Conservation (phyloP, 2,329 filamentous ascomycete genomes). For the Harringtonia aguacate region DNA sequence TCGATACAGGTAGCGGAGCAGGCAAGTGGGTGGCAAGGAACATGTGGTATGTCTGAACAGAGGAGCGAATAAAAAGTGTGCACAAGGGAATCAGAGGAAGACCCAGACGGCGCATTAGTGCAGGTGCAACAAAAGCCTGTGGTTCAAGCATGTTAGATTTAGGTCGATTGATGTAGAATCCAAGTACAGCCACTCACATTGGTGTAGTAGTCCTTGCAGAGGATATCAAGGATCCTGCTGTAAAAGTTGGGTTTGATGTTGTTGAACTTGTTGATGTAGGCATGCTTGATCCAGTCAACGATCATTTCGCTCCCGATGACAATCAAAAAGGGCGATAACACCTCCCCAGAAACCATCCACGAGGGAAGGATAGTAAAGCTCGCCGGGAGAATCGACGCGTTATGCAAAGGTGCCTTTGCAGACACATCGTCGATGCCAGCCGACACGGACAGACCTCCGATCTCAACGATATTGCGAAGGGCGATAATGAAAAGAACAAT, state of each 20-base stretch:
- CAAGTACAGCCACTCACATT: constrained; percentile 51
- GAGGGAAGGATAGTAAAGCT: constrained; percentile 84
- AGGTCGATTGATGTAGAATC: no score
- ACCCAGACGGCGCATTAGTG: constrained; percentile 79
- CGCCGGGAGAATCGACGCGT: constrained; percentile 69
- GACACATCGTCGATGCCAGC: constrained; percentile 35
- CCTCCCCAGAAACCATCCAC: constrained; percentile 68
- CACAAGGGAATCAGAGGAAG: constrained; percentile 86
- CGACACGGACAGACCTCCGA: constrained; percentile 66
- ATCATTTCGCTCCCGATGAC: constrained; percentile 95
- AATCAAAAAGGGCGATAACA: constrained; percentile 84
- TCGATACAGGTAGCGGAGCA: constrained; percentile 54
- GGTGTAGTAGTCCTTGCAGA: constrained; percentile 97
- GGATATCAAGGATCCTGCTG: constrained; percentile 76
- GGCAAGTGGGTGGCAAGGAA: constrained; percentile 83
- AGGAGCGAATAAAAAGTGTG: constrained; percentile 89
- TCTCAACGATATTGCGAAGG: constrained; percentile 90
- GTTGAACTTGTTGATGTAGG: constrained; percentile 98
- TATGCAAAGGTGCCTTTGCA: constrained; percentile 50
- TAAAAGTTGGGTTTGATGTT: constrained; percentile 90
- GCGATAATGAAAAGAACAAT: constrained; percentile 95
- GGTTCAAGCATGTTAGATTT: constrained; percentile 7
- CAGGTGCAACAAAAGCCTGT: constrained; percentile 80
- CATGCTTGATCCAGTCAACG: constrained; percentile 94
- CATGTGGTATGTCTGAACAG: constrained; percentile 96